Conservation (phyloP, 2,329 filamentous ascomycete species). For the Metarhizium robertsii region DNA sequence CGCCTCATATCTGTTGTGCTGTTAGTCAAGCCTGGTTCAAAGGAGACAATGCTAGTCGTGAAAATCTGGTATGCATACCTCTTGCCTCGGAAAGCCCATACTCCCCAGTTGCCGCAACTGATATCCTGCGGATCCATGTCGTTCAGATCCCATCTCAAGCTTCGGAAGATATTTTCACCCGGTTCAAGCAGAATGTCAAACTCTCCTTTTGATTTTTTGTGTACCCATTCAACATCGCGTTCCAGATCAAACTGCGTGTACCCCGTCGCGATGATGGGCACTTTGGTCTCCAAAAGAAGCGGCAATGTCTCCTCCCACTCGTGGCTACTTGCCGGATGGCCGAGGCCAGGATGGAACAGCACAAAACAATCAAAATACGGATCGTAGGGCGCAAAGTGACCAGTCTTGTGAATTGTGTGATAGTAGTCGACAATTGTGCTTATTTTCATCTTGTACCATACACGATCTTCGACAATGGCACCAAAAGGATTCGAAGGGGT, state of each 20-base stretch:
- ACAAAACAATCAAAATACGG: constrained; percentile 98
- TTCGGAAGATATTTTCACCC: constrained; percentile 89
- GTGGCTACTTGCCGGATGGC: constrained; percentile 84
- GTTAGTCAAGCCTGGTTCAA: background rate
- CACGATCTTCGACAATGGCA: constrained; percentile 83
- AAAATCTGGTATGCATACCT: constrained; percentile 45
- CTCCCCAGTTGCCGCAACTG: constrained; percentile 91
- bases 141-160: constrained; percentile 92
- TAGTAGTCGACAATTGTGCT: constrained; percentile 98
- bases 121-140: constrained; percentile 91
- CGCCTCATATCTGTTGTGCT: constrained; percentile 48
- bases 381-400: constrained; percentile 88
- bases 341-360: constrained; percentile 91
- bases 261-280: constrained; percentile 87
- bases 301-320: constrained; percentile 93
- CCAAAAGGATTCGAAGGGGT: constrained; percentile 86
- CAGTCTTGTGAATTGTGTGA: constrained; percentile 87
- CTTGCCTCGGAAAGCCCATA: constrained; percentile 97
- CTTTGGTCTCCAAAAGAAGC: constrained; percentile 85
- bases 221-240: constrained; percentile 82
- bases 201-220: constrained; percentile 76
- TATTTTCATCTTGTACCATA: constrained; percentile 88
- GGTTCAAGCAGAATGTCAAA: constrained; percentile 88
- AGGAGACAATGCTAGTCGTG: background rate
- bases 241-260: constrained; percentile 96